phyloP scores from a whole-genome alignment of 495 filamentous ascomycete genomes.

The Sporormia fimetaria region DNA sequence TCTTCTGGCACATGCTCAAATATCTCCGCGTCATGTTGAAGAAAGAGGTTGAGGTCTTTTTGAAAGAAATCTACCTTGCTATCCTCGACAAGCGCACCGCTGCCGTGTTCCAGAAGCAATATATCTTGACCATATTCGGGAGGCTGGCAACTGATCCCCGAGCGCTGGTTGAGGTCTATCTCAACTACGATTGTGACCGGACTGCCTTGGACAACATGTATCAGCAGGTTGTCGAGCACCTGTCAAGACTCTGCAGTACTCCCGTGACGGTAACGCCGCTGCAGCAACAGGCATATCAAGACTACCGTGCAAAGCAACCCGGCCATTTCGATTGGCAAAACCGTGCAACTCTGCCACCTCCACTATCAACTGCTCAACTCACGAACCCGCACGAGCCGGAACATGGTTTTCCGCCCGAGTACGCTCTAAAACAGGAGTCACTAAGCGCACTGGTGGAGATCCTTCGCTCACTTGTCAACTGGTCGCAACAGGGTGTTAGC shows the following conservation, averaged over 20 bases:
- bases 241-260: constrained; percentile 68
- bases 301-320: constrained; percentile 50
- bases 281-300: constrained; percentile 78
- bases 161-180: constrained; percentile 86
- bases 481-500: constrained; percentile 68
- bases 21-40: constrained; percentile 90
- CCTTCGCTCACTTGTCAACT: constrained; percentile 79
- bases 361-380: constrained; percentile 68
- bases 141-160: constrained; percentile 73
- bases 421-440: constrained; percentile 74
- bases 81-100: constrained; percentile 82
- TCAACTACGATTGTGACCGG: constrained; percentile 97
- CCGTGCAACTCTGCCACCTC: constrained; percentile 71
- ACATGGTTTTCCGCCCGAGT: constrained; percentile 66
- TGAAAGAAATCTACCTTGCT: constrained; percentile 95
- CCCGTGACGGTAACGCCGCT: constrained; percentile 58
- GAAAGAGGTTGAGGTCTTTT: constrained; percentile 96
- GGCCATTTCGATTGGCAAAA: constrained; percentile 62
- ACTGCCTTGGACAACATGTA: constrained; percentile 93
- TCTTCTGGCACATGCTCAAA: constrained; percentile 94
- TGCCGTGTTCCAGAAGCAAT: constrained; percentile 79
- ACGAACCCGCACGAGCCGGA: constrained; percentile 47
- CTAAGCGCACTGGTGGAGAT: constrained; percentile 82
- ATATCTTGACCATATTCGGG: constrained; percentile 77
- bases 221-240: constrained; percentile 82